These are phyloP conservation scores for Botrytis squamosa DNA, from an alignment of 2,329 filamentous ascomycete species.

Conservation along the genomic window DNA sequence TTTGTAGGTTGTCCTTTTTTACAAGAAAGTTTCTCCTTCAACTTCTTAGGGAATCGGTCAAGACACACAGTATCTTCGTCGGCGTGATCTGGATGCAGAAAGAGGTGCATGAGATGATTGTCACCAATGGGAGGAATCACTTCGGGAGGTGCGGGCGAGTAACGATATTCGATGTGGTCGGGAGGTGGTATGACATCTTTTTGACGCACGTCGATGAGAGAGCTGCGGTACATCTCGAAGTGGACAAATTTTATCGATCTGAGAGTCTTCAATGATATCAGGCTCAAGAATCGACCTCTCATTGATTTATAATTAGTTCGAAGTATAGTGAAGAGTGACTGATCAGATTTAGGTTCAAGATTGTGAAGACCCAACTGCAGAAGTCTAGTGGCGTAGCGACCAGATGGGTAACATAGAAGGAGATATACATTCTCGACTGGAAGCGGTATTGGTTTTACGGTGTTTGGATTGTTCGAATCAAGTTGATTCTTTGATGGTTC, in stretches of 20 bases:
- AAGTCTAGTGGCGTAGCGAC: constrained; percentile 27
- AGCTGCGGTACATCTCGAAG: constrained; percentile 28
- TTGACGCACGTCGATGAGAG: constrained; percentile 29
- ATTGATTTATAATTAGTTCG: constrained; percentile 22
- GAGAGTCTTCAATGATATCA: constrained; percentile 25
- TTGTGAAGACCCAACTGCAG: constrained; percentile 27
- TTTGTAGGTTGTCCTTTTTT: constrained; percentile 22
- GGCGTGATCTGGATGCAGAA: constrained; percentile 26
- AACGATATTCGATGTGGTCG: constrained; percentile 25
- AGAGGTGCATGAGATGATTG: constrained; percentile 29
- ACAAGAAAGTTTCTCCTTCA: constrained; percentile 27
- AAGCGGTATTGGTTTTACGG: background rate
- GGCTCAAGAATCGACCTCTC: constrained; percentile 17
- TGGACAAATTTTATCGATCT: constrained; percentile 31
- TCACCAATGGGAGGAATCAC: constrained; percentile 29
- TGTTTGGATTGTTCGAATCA: background rate
- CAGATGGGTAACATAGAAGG: constrained; percentile 27
- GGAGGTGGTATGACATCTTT: constrained; percentile 29
- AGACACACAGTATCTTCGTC: constrained; percentile 24
- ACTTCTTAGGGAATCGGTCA: constrained; percentile 31
- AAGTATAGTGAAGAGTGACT: constrained; percentile 26
- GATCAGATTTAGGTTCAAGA: constrained; percentile 23
- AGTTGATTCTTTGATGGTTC: background rate
- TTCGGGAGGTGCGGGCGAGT: constrained; percentile 26
- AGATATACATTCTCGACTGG: constrained; percentile 24